Base-by-base conservation (phyloP, 75 land plant species). In the Gnetum montanum region DNA sequence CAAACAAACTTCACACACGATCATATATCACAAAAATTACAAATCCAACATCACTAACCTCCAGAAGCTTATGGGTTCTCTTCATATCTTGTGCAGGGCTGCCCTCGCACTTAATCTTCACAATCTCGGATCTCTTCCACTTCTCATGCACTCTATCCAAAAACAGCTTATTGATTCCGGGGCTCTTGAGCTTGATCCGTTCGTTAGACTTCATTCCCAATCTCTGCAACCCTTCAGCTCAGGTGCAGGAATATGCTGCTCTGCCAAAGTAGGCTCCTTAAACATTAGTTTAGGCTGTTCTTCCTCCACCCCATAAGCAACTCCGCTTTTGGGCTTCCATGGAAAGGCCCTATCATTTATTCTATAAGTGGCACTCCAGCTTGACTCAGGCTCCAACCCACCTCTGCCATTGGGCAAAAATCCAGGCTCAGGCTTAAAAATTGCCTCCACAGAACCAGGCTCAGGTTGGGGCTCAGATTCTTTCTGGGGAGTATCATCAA, bases 1-100 rank as follows among this genome's bases (percentile, higher is more conserved):
- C n/a, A n/a, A n/a, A n/a, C n/a, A n/a, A n/a, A n/a, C n/a, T n/a
- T n/a, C n/a, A n/a, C n/a, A n/a, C n/a, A n/a, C n/a, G n/a, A n/a
- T n/a, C n/a, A n/a, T n/a, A n/a, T n/a, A n/a, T n/a, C n/a, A n/a
- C n/a, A n/a, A n/a, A n/a, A n/a, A n/a, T n/a, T n/a, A n/a, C n/a
- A n/a, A n/a, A n/a, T n/a, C n/a, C n/a, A n/a, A n/a, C n/a, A n/a
- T 30, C 30, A 50, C 75, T 56, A 29, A 92, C 97, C 95, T 92
- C 97, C 47, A 92, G 59, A 24, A 81, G 78, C 60, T 81, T 78
- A 63, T 81, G 89, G 70, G 74, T 85, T 47, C 81, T 72, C 61
- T 65, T 88, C 92, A 88, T 88, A 45, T 86, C 88, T 25, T 81
- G 63, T 5, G 97, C 78, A 18, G 85, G 66, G 0, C 81, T 57